Evolutionary conservation across 2,329 filamentous ascomycete species (phyloP).

Genomic region (Fusarium paranaense): DNA sequence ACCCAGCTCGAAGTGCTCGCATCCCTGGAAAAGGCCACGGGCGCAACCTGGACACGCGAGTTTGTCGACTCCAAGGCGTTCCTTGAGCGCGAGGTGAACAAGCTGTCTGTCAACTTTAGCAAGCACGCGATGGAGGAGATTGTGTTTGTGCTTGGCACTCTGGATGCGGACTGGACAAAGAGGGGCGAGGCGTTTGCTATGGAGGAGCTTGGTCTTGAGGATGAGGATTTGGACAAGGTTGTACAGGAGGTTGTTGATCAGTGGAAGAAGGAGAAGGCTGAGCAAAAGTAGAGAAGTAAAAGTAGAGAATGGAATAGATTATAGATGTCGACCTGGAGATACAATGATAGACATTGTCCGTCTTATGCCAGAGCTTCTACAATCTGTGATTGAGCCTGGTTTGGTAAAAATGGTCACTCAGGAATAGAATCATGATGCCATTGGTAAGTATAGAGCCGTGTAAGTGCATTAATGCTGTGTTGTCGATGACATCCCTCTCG

Average conservation of each 20-base stretch:
- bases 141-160: conserved; percentile 61
- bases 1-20: conserved; percentile 62
- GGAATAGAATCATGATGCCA: background rate
- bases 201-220: conserved; percentile 58
- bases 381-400: background rate
- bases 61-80: conserved; percentile 54
- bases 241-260: conserved; percentile 50
- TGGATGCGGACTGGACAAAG: conserved; percentile 62
- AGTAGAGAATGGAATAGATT: background rate
- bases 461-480: background rate
- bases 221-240: conserved; percentile 59
- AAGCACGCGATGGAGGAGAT: conserved; percentile 56
- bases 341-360: background rate
- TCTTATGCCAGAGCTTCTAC: background rate
- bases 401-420: background rate
- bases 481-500: background rate
- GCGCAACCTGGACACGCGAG: conserved; percentile 51
- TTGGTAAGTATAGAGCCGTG: background rate
- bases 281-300: background rate
- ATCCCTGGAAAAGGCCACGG: conserved; percentile 63
- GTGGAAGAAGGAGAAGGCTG: conserved; percentile 29
- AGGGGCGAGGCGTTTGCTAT: conserved; percentile 59
- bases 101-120: conserved; percentile 52
- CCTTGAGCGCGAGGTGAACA: conserved; percentile 52
- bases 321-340: background rate